A percentile compares a stretch with the other conserved stretches of the same genome.
Evolutionary conservation across 129 eudicot species (phyloP).

Genomic region (Kitagawia praeruptora): DNA sequence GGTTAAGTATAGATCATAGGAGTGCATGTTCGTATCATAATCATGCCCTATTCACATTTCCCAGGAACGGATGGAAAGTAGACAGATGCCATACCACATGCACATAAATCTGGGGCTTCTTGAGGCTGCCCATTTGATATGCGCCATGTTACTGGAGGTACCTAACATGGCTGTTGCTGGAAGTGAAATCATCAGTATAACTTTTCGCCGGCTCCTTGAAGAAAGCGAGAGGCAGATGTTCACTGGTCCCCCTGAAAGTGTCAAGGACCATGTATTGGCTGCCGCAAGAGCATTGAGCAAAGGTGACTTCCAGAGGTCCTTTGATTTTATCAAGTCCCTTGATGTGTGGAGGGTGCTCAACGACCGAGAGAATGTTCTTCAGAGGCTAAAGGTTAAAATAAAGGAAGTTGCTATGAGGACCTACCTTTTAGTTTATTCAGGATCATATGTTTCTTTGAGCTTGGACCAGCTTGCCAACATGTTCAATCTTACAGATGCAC

Average conservation of each 20-base stretch:
- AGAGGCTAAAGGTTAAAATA: conserved; percentile 68
- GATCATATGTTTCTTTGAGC: conserved; percentile 56
- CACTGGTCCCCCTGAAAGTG: conserved; percentile 92
- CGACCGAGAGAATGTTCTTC: conserved; percentile 54
- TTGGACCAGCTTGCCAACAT: conserved; percentile 72
- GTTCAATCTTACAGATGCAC: conserved; percentile 70
- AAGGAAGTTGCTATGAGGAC: conserved; percentile 89
- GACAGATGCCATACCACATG: no score
- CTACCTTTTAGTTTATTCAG: conserved; percentile 56
- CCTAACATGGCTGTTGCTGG: no score
- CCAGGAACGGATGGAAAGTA: no score
- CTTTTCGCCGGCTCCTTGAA: conserved; percentile 66
- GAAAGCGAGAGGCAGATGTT: conserved; percentile 66
- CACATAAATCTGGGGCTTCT: no score
- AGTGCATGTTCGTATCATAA: no score
- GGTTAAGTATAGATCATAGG: no score
- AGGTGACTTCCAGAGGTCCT: conserved; percentile 74
- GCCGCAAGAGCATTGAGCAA: conserved; percentile 80
- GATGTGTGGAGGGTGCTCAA: conserved; percentile 68
- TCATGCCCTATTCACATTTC: no score
- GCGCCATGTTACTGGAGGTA: no score
- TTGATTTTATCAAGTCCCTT: conserved; percentile 66
- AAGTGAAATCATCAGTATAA: conserved; percentile 91
- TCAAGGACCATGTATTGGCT: conserved; percentile 87
- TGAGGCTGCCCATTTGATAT: no score